Percentiles rank a stretch among this genome's conserved stretches.
These are phyloP conservation scores for Globisporangium cystogenes DNA, from an alignment of 352 stramenopile species.

Conservation along the genomic window DNA sequence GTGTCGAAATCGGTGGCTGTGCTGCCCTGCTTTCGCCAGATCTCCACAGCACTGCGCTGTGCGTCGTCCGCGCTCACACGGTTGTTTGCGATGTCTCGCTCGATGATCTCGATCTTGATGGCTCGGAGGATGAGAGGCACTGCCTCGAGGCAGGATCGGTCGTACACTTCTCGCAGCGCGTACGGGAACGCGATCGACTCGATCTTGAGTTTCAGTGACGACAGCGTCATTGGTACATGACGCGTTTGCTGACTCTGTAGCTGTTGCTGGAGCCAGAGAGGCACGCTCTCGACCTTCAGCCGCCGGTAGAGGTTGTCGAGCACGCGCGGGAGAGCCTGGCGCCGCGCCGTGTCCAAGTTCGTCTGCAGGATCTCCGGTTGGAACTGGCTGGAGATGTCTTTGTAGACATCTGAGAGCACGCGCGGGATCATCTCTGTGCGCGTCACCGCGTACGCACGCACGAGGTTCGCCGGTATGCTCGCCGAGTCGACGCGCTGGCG, in stretches of 20 bases:
- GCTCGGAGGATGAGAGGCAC: constrained; percentile 50
- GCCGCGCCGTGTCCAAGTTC: constrained; percentile 17
- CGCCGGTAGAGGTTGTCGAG: constrained; percentile 40
- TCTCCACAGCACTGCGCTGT: constrained; percentile 45
- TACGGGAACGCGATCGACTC: constrained; percentile 55
- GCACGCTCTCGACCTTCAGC: constrained; percentile 45
- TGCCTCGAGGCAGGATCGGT: constrained; percentile 50
- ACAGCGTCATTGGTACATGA: constrained; percentile 45
- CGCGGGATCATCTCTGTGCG: constrained; percentile 52
- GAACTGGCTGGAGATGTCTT: constrained; percentile 52
- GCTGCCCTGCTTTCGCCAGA: constrained; percentile 33
- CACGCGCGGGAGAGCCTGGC: constrained; percentile 45
- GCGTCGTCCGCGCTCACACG: constrained; percentile 24
- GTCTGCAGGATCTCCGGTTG: constrained; percentile 34
- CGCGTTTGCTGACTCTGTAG: constrained; percentile 27
- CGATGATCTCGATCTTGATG: constrained; percentile 66
- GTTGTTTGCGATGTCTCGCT: constrained; percentile 33
- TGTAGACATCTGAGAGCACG: constrained; percentile 54
- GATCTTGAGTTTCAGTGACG: constrained; percentile 35
- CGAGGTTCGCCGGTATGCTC: constrained; percentile 36
- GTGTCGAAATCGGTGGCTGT: constrained; percentile 46
- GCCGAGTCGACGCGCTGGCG: constrained; percentile 33
- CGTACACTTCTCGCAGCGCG: constrained; percentile 47
- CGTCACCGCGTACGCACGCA: constrained; percentile 40
- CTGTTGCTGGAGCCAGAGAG: constrained; percentile 38